These are phyloP conservation scores for Pilasporangium apinafurcum DNA, from an alignment of 352 stramenopile genomes.

Conservation along the genomic window DNA sequence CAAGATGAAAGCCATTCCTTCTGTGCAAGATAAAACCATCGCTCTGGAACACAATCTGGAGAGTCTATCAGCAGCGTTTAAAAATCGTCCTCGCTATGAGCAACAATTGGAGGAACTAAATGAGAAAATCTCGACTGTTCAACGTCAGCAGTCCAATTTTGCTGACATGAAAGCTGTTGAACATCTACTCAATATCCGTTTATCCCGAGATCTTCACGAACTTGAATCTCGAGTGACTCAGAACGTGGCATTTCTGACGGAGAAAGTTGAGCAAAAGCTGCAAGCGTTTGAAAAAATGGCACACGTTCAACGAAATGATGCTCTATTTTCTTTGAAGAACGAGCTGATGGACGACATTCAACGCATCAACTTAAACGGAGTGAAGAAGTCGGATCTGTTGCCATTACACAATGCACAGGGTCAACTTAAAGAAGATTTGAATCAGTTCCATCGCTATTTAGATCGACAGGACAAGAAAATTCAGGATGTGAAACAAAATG, in stretches of 20 bases:
- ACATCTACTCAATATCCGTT: slow-evolving; percentile 51
- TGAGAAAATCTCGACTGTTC: slow-evolving; percentile 42
- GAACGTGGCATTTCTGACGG: slow-evolving; percentile 44
- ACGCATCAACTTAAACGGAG: slow-evolving; percentile 26
- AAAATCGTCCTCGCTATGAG: slow-evolving; percentile 42
- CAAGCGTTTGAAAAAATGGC: slow-evolving; percentile 45
- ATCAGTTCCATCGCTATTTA: slow-evolving; percentile 40
- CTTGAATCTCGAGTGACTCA: slow-evolving; percentile 57
- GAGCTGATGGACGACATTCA: slow-evolving; percentile 58
- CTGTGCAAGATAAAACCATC: slow-evolving; percentile 46
- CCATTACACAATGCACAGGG: slow-evolving; percentile 47
- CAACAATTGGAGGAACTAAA: slow-evolving; percentile 48
- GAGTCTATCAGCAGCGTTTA: slow-evolving; percentile 23
- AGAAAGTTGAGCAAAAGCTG: slow-evolving; percentile 69
- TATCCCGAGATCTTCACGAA: slow-evolving; percentile 67
- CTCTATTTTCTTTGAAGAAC: slow-evolving; percentile 39
- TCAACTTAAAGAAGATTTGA: slow-evolving; percentile 58
- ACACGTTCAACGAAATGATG: slow-evolving; percentile 41
- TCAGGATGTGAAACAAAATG: slow-evolving; percentile 42
- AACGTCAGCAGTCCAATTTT: slow-evolving; percentile 41
- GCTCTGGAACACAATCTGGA: slow-evolving; percentile 59
- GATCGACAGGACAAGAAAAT: slow-evolving; percentile 64
- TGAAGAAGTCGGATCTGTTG: slow-evolving; percentile 47
- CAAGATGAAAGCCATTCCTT: slow-evolving; percentile 48
- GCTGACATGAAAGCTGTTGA: slow-evolving; percentile 65